These are phyloP conservation scores for Eragrostis tef DNA, from an alignment of 202 grass and related monocot genomes.

Conservation along the genomic window DNA sequence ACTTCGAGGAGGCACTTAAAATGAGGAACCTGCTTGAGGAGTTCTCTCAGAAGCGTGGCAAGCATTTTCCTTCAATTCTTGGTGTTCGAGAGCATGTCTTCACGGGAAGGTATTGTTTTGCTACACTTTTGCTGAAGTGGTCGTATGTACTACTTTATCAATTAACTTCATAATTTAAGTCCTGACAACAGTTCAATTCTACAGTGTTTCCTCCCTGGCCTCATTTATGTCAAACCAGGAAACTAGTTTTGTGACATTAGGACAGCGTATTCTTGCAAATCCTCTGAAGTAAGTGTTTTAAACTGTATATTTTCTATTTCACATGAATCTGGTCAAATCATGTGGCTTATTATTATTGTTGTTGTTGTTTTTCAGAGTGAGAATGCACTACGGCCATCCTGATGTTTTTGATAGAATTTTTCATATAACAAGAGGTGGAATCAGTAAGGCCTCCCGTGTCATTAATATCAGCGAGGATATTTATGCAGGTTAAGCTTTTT, in stretches of 20 bases:
- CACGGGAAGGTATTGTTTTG: conserved; percentile 76
- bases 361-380: conserved; percentile 69
- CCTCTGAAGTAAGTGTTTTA: conserved; percentile 76
- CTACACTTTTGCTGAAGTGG: conserved; percentile 13
- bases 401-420: conserved; percentile 99
- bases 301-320: conserved; percentile 28
- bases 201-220: conserved; percentile 87
- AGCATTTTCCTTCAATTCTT: conserved; percentile 81
- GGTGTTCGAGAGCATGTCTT: conserved; percentile 97
- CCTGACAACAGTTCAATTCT: conserved; percentile 36
- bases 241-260: conserved; percentile 94
- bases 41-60: conserved; percentile 68
- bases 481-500: conserved; percentile 73
- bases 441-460: conserved; percentile 90
- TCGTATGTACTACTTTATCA: conserved; percentile 11
- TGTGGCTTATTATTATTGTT: neutral
- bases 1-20: conserved; percentile 96
- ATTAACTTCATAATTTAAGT: conserved; percentile 12
- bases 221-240: conserved; percentile 94
- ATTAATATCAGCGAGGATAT: conserved; percentile 99
- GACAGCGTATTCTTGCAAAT: conserved; percentile 90
- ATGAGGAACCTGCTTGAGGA: conserved; percentile 99
- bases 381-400: conserved; percentile 97
- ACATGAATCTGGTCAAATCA: conserved; percentile 18
- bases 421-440: conserved; percentile 94